Conservation (phyloP, 257 asterid species). For the Cruciata laevipes region DNA sequence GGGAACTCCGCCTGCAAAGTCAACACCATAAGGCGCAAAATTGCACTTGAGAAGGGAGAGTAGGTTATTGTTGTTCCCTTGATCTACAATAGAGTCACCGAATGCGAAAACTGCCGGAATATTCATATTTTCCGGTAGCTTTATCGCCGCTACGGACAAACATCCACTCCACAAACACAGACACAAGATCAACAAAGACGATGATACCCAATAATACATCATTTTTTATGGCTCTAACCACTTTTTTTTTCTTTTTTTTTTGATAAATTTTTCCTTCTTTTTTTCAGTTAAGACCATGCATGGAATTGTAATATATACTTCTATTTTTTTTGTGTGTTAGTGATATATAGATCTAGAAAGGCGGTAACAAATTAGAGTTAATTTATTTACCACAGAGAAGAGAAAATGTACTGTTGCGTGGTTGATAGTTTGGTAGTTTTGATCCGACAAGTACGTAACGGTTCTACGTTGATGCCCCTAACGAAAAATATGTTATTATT, state of each 20-base stretch:
- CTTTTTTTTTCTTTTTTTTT: too few species aligned
- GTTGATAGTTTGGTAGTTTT: background rate
- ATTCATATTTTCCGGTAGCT: constrained; percentile 31
- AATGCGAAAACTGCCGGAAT: constrained; percentile 53
- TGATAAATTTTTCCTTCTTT: too few species aligned
- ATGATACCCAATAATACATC: background rate
- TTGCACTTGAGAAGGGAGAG: constrained; percentile 30
- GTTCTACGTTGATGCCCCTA: background rate
- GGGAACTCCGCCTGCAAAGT: constrained; percentile 43
- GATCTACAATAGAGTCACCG: constrained; percentile 79
- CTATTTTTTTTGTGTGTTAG: too few species aligned
- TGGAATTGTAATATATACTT: too few species aligned
- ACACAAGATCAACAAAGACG: constrained; percentile 1
- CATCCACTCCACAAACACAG: constrained; percentile 4
- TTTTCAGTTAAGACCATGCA: background rate
- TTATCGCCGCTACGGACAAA: constrained; percentile 20
- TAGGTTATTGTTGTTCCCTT: constrained; percentile 49
- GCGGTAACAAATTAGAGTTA: background rate
- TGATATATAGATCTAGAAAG: background rate
- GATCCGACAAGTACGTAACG: background rate
- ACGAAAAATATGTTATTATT: background rate
- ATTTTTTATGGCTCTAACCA: background rate
- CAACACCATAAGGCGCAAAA: constrained; percentile 62
- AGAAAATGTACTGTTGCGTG: background rate
- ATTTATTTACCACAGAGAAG: background rate